phyloP scores from a whole-genome alignment of 768 basidiomycete species.

The Mycena polygramma region DNA sequence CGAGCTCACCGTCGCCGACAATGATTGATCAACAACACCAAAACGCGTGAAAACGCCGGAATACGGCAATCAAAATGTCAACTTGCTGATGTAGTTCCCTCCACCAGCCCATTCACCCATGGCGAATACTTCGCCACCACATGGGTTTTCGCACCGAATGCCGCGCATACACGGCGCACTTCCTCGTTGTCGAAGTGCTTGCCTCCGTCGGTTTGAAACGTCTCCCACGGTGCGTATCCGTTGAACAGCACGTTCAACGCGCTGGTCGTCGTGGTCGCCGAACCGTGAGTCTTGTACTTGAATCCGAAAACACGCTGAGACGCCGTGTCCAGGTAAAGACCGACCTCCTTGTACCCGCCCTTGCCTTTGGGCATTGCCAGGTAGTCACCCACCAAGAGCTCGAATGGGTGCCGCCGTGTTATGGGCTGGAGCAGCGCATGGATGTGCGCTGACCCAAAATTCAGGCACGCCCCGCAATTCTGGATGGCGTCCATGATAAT shows the following conservation, averaged over 20 bases:
- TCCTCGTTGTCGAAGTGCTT: conserved; percentile 4
- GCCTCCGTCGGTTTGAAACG: background rate
- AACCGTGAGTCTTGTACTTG: conserved; percentile 31
- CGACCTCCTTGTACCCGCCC: conserved; percentile 37
- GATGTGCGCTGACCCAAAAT: conserved; percentile 41
- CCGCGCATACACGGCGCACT: background rate
- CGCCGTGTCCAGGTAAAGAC: conserved; percentile 36
- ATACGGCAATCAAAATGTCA: too few relatives aligned
- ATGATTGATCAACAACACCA: too few relatives aligned
- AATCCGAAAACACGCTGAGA: conserved; percentile 40
- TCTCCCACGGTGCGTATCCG: background rate
- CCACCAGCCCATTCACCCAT: conserved; percentile 3
- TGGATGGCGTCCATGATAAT: conserved; percentile 38
- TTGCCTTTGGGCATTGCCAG: conserved; percentile 41
- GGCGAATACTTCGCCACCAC: conserved; percentile 5
- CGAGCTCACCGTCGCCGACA: too few relatives aligned
- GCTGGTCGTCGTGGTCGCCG: conserved; percentile 7
- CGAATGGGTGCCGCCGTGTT: conserved; percentile 43
- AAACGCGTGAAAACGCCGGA: too few relatives aligned
- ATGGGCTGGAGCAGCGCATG: conserved; percentile 45
- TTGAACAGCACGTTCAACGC: background rate
- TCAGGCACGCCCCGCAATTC: conserved; percentile 42
- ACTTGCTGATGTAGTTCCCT: too few relatives aligned
- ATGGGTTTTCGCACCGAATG: background rate
- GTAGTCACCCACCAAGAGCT: conserved; percentile 46